Evolutionary conservation across 306 rosid species (phyloP).

Genomic region (Corylus avellana): DNA sequence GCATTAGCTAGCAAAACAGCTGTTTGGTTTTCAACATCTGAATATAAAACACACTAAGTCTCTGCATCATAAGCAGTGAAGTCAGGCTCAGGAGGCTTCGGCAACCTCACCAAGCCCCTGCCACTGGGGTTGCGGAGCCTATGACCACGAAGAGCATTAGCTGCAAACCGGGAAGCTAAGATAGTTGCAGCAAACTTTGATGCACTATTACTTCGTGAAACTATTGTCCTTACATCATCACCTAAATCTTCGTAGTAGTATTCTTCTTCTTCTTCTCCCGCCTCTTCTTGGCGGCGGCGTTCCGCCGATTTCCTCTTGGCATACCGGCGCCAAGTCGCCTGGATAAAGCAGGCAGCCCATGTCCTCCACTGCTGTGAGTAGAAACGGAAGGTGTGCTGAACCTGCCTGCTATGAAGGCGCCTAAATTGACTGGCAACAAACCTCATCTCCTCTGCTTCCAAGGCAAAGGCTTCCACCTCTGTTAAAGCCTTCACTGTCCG

Average conservation of each 20-base stretch:
- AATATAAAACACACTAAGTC: conserved; percentile 6
- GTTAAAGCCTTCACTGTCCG: conserved; percentile 76
- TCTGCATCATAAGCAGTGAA: conserved; percentile 40
- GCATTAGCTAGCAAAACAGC: conserved; percentile 3
- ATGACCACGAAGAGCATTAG: conserved; percentile 63
- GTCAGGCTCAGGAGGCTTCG: conserved; percentile 86
- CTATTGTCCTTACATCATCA: conserved; percentile 33
- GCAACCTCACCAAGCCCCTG: conserved; percentile 25
- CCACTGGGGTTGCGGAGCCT: conserved; percentile 48
- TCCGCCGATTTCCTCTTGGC: conserved; percentile 46
- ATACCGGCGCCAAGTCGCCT: conserved; percentile 78
- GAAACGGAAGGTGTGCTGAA: conserved; percentile 87
- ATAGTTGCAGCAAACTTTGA: conserved; percentile 52
- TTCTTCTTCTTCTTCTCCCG: conserved; percentile 37
- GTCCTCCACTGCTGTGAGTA: conserved; percentile 98
- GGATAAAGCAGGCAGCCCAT: conserved; percentile 87
- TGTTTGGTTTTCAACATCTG: not conserved
- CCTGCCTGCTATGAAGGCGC: conserved; percentile 79
- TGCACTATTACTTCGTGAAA: conserved; percentile 10
- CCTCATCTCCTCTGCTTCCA: conserved; percentile 86
- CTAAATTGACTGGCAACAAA: conserved; percentile 88
- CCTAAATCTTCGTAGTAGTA: conserved; percentile 18
- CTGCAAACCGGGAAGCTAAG: conserved; percentile 74
- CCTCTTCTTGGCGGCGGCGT: conserved; percentile 47
- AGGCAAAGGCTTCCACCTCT: conserved; percentile 93